Conservation (phyloP, 345 rosid genomes). For the Salix caprea region DNA sequence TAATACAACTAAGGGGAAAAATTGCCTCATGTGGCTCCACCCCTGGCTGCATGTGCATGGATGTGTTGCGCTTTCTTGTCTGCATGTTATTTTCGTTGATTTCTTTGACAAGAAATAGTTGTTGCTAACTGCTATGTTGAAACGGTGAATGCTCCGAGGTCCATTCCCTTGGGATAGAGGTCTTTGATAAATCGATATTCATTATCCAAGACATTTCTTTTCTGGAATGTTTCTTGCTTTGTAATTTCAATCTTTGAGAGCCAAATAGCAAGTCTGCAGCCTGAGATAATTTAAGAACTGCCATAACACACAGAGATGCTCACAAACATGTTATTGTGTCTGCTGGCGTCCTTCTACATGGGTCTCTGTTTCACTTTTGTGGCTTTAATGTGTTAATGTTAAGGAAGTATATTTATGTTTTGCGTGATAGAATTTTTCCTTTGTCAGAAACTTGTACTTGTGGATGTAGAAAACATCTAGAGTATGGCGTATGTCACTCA, state of each 20-base stretch:
- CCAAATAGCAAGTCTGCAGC: background rate
- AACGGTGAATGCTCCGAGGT: background rate
- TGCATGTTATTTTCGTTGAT: background rate
- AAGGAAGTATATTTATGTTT: background rate
- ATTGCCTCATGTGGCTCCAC: no score
- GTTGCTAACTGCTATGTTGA: background rate
- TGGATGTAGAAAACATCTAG: background rate
- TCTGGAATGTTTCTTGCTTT: background rate
- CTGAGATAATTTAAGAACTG: background rate
- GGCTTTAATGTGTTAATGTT: background rate
- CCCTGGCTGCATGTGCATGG: background rate
- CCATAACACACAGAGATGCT: background rate
- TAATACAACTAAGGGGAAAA: no score
- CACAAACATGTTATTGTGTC: background rate
- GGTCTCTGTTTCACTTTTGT: background rate
- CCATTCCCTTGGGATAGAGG: background rate
- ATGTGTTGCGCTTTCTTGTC: background rate
- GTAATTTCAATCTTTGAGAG: background rate
- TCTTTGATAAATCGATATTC: background rate
- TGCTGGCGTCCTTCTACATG: background rate
- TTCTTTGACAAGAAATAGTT: background rate
- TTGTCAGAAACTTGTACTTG: background rate
- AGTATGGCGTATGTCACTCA: slow-evolving; percentile 6
- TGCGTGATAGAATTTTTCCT: background rate
- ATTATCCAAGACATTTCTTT: background rate